These are phyloP conservation scores for Cryphonectria carpinicola DNA, from an alignment of 2,329 filamentous ascomycete genomes.

Conservation along the genomic window DNA sequence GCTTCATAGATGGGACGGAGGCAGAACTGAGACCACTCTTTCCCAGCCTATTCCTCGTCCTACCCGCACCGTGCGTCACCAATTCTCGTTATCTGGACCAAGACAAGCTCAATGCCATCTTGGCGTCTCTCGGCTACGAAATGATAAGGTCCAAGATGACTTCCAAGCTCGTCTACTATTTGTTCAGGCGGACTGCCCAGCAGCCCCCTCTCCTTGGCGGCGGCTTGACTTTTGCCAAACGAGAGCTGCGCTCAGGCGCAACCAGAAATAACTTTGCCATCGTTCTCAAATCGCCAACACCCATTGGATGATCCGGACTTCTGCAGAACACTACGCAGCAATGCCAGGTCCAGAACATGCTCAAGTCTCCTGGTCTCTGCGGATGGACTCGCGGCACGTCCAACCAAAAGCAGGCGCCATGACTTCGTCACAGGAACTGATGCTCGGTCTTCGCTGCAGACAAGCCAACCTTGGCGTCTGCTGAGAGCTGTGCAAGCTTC, in stretches of 20 bases:
- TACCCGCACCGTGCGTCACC: conserved; percentile 83
- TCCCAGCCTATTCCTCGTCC: conserved; percentile 82
- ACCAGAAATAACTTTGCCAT: conserved; percentile 91
- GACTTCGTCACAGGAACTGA: too few relatives aligned
- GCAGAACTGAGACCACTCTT: conserved; percentile 42
- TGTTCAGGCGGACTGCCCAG: conserved; percentile 66
- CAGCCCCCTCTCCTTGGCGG: conserved; percentile 29
- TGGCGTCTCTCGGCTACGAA: conserved; percentile 76
- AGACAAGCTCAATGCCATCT: conserved; percentile 68
- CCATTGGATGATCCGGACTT: conserved; percentile 11
- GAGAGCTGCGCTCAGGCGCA: conserved; percentile 74
- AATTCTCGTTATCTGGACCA: conserved; percentile 92
- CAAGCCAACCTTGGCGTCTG: neutral
- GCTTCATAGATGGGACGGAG: conserved; percentile 23
- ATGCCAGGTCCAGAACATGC: neutral
- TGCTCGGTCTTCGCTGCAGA: neutral
- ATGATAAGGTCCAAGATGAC: conserved; percentile 71
- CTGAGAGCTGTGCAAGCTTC: conserved; percentile 11
- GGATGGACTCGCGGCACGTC: neutral
- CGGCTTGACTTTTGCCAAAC: conserved; percentile 63
- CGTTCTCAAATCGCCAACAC: conserved; percentile 53
- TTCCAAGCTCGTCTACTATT: conserved; percentile 82
- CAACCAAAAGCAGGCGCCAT: neutral
- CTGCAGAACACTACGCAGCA: neutral
- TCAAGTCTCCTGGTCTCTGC: neutral